Conservation (phyloP, 306 rosid genomes). For the Pyrus communis region DNA sequence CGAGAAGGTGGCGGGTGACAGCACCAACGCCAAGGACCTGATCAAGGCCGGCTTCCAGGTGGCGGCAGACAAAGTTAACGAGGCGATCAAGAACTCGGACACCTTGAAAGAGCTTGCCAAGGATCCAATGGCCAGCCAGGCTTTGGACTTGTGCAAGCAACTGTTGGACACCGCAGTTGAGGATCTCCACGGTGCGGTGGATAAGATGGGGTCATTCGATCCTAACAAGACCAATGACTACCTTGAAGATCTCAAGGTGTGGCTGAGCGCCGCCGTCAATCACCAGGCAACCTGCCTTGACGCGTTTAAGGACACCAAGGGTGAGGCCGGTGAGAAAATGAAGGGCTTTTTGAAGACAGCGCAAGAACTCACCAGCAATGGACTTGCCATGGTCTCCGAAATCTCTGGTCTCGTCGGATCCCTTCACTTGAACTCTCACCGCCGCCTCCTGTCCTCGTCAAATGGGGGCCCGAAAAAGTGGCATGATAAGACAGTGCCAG, state of each 20-base stretch:
- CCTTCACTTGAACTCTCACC: neutral
- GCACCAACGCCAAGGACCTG: conserved; percentile 35
- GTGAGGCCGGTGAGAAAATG: conserved; percentile 45
- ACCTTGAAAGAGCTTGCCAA: conserved; percentile 23
- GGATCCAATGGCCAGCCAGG: conserved; percentile 47
- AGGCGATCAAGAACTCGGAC: conserved; percentile 19
- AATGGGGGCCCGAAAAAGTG: neutral
- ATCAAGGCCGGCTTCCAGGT: conserved; percentile 30
- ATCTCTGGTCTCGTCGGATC: neutral
- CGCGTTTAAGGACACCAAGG: conserved; percentile 43
- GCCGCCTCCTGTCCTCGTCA: conserved; percentile 1
- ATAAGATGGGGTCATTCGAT: conserved; percentile 26
- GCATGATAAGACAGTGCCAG: conserved; percentile 9
- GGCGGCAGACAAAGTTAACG: conserved; percentile 13
- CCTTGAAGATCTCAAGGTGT: conserved; percentile 44
- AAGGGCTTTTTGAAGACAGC: conserved; percentile 24
- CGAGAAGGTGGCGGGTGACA: neutral
- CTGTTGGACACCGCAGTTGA: conserved; percentile 39
- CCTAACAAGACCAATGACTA: conserved; percentile 18
- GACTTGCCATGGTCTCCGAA: conserved; percentile 44
- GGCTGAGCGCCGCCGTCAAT: conserved; percentile 49
- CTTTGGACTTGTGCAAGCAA: conserved; percentile 43
- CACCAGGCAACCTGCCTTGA: conserved; percentile 58
- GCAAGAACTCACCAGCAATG: conserved; percentile 45
- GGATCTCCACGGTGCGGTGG: conserved; percentile 29